Percentiles rank a stretch among this genome's conserved stretches.
These are phyloP conservation scores for Epichloe aotearoae DNA, from an alignment of 2,329 filamentous ascomycete species.

Conservation along the genomic window DNA sequence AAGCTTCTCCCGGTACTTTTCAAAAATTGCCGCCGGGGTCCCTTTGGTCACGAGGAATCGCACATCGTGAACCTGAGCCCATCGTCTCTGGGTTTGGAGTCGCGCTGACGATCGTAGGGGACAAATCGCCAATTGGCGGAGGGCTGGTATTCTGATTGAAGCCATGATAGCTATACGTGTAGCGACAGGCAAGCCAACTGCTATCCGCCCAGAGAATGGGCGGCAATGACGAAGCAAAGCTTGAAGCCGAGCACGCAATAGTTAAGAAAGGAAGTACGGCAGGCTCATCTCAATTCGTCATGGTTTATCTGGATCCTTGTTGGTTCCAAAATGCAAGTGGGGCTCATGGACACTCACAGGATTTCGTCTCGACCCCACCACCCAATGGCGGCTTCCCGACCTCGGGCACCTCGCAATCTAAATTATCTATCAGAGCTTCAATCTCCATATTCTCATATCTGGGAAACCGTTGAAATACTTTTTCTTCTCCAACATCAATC, in stretches of 20 bases:
- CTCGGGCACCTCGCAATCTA: neutral
- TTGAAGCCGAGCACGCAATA: neutral
- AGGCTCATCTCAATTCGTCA: neutral
- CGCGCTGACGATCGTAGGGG: conserved; percentile 20
- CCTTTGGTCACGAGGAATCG: conserved; percentile 77
- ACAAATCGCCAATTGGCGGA: conserved; percentile 32
- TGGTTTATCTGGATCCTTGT: neutral
- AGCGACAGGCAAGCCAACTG: neutral
- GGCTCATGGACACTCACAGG: too few species aligned
- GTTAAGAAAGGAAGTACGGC: neutral
- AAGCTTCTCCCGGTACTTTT: conserved; percentile 82
- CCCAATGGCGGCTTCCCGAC: neutral
- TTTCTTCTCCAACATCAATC: neutral
- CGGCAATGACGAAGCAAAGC: neutral
- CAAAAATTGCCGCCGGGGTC: conserved; percentile 51
- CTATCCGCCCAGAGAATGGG: conserved; percentile 2
- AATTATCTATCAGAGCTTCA: neutral
- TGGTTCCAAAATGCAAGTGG: neutral
- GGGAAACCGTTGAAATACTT: neutral
- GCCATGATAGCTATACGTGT: conserved; percentile 26
- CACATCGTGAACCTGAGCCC: conserved; percentile 85
- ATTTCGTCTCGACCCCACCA: neutral
- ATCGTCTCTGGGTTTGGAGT: conserved; percentile 52
- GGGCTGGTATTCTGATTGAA: conserved; percentile 30
- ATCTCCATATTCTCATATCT: neutral